Evolutionary conservation across 2,329 filamentous ascomycete genomes (phyloP).

Genomic region (Colletotrichum lindemuthianum): DNA sequence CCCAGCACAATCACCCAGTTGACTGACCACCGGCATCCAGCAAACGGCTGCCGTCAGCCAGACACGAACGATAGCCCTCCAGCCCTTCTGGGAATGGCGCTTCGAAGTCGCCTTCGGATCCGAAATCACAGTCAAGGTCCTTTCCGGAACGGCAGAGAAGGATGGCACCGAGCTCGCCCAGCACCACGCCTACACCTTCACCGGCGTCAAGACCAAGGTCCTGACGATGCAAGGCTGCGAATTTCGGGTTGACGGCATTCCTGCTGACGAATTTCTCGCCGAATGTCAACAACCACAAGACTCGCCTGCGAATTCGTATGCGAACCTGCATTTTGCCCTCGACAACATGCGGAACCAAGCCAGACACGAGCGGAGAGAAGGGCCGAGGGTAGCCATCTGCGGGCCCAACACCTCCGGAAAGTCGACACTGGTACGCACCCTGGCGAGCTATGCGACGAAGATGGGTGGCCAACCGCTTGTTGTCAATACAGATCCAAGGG

Average conservation of each 20-base stretch:
- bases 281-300: constrained; percentile 76
- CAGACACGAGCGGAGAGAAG: constrained; percentile 58
- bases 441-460: constrained; percentile 83
- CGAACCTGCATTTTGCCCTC: constrained; percentile 90
- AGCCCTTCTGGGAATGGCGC: constrained; percentile 78
- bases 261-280: constrained; percentile 64
- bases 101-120: constrained; percentile 73
- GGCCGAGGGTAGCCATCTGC: constrained; percentile 85
- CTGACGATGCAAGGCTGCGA: constrained; percentile 93
- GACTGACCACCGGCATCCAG: constrained; percentile 18
- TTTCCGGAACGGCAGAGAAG: constrained; percentile 87
- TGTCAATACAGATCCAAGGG: constrained; percentile 84
- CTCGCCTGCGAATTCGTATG: constrained; percentile 81
- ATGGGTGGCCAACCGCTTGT: constrained; percentile 80
- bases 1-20: constrained; percentile 37
- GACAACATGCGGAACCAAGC: constrained; percentile 76
- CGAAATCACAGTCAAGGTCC: constrained; percentile 65
- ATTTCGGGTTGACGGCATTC: constrained; percentile 77
- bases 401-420: constrained; percentile 85
- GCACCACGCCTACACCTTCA: constrained; percentile 82
- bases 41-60: constrained; percentile 50
- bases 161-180: constrained; percentile 93
- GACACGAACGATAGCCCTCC: constrained; percentile 62
- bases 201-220: constrained; percentile 85
- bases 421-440: constrained; percentile 79